Conservation (phyloP, 331 rosid species). For the Cydonia oblonga region DNA sequence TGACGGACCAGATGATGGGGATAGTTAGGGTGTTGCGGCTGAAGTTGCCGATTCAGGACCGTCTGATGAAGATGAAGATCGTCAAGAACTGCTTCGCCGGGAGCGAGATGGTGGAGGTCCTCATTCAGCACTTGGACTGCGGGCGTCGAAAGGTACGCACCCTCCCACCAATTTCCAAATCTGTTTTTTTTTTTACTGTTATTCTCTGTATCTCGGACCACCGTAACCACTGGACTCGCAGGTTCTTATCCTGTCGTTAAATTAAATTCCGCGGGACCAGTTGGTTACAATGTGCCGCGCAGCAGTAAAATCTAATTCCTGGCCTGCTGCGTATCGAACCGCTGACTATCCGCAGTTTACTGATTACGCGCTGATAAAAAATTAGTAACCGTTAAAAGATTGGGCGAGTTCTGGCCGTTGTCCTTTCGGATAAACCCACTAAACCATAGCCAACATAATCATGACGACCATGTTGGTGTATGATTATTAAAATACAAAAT, state of each 20-base stretch:
- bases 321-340: not conserved
- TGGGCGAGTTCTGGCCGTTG: too few relatives aligned
- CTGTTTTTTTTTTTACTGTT: not conserved
- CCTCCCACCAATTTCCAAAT: not conserved
- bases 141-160: constrained; percentile 52
- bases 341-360: not conserved
- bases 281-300: not conserved
- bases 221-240: not conserved
- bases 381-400: not conserved
- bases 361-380: not conserved
- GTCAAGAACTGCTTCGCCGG: constrained; percentile 70
- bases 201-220: not conserved
- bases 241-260: too few relatives aligned
- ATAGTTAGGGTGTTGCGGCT: constrained; percentile 55
- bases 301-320: not conserved
- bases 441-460: constrained; percentile 6
- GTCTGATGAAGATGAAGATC: constrained; percentile 69
- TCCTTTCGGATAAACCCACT: too few relatives aligned
- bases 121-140: constrained; percentile 50
- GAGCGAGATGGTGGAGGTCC: constrained; percentile 48
- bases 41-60: constrained; percentile 83
- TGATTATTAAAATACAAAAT: not conserved
- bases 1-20: constrained; percentile 35
- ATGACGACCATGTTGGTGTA: constrained; percentile 7
- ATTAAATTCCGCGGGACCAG: not conserved